Evolutionary conservation across 768 basidiomycete genomes (phyloP), one percentile per base, ranked within the genome.

Genomic region (Rickenella mellea): DNA sequence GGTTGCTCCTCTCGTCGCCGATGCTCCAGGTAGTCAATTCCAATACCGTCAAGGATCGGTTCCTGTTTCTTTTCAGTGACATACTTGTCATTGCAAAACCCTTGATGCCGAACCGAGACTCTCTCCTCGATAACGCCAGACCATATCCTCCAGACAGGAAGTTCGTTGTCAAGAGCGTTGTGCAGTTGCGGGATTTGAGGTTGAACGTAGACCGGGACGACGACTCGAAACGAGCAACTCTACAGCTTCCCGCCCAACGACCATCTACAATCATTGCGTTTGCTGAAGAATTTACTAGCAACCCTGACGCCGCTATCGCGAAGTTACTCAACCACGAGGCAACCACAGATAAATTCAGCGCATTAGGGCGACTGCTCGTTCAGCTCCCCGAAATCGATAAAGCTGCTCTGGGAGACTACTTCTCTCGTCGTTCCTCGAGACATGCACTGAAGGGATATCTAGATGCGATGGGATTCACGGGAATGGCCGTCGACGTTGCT

Each of bases 61-160:
- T 90, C 65, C 74, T 98, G 8, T 93, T 98, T 68, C 73, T 98
- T n/a, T 99, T 99, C 73, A 90, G 69, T 59, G 96, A 99, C 59
- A 75, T 98, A 41, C 76, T 98, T 42, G 74, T 98, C 59, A 77
- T 98, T 50, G 83, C 93, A 29, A 98, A 98, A 60, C 92, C 92
- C 10, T 70, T 92, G 45, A 66, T 79, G 41, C 73, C 76, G 27
- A 80, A 84, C 32, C 71, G 76, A 39, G 83, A 86, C 48, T 64
- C 67, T 27, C 67, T 79, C 26, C 61, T 78, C 36, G 82, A 83
- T 52, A 57, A 65, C 40, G 62, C 71, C 43, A 75, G 77, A 43
- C 75, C 76, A 19, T 64, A 69, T 42, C 66, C 67, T 2, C 59
- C 69, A 15, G 90, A 92, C 51, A 73, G 82, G 54, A 80, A 78